Evolutionary conservation across 2,329 filamentous ascomycete genomes (phyloP).

Genomic region (Colletotrichum magnum): DNA sequence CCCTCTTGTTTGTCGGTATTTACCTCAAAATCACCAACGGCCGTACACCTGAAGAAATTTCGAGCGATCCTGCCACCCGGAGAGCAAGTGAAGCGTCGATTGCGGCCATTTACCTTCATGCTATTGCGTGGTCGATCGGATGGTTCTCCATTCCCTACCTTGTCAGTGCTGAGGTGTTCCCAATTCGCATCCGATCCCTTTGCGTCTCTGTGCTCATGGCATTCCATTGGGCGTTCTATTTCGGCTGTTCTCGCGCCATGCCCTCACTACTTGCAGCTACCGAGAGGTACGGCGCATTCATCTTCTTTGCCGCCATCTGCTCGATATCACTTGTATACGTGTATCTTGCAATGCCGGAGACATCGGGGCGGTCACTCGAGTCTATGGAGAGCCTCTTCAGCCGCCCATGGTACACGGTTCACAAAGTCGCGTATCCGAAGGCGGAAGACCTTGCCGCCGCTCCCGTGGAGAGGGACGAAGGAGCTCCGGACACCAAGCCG

Average conservation of each 20-base stretch:
- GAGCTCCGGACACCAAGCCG: not conserved
- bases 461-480: not conserved
- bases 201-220: no score
- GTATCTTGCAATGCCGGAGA: conserved; percentile 51
- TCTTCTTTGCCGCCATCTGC: conserved; percentile 34
- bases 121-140: no score
- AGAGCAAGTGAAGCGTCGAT: conserved; percentile 56
- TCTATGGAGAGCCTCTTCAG: conserved; percentile 49
- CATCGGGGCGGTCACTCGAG: conserved; percentile 48
- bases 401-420: conserved; percentile 47
- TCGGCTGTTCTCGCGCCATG: no score
- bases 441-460: conserved; percentile 26
- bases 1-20: conserved; percentile 47
- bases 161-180: no score
- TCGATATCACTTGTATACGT: conserved; percentile 44
- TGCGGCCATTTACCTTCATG: conserved; percentile 49
- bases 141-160: no score
- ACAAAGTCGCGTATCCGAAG: conserved; percentile 45
- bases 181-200: no score
- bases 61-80: conserved; percentile 40
- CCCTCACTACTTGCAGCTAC: no score
- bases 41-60: conserved; percentile 41
- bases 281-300: conserved; percentile 27
- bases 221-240: no score
- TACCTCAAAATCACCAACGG: conserved; percentile 50